Evolutionary conservation across 2,329 filamentous ascomycete genomes (phyloP).

Genomic region (Talaromyces sp.): DNA sequence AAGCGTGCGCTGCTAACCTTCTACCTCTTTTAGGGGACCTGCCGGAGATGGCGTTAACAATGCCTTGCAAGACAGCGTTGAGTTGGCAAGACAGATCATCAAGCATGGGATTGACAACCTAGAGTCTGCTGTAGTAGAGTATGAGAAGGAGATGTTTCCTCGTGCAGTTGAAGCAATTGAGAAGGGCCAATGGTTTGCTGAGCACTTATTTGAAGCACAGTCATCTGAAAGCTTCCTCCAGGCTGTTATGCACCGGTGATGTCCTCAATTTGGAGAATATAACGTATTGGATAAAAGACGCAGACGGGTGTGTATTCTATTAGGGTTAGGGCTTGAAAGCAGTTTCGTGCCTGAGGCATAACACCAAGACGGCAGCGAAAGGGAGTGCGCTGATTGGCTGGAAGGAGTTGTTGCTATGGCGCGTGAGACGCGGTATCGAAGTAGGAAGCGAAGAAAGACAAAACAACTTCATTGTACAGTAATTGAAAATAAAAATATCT

Average conservation of each 20-base stretch:
- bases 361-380: not conserved
- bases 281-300: too few species aligned
- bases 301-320: too few species aligned
- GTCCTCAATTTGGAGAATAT: too few species aligned
- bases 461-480: not conserved
- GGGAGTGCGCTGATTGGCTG: conserved; percentile 1
- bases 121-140: conserved; percentile 20
- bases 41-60: conserved; percentile 28
- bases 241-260: not conserved
- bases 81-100: conserved; percentile 18
- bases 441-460: not conserved
- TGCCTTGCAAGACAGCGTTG: conserved; percentile 26
- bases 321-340: not conserved
- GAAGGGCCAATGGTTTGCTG: conserved; percentile 11
- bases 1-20: not conserved
- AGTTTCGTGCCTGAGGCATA: conserved; percentile 2
- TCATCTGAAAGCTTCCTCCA: conserved; percentile 9
- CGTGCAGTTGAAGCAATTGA: conserved; percentile 16
- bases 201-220: conserved; percentile 11
- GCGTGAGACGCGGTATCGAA: conserved; percentile 11
- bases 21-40: not conserved
- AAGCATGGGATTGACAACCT: conserved; percentile 12
- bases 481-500: not conserved
- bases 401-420: conserved; percentile 3
- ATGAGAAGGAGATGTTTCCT: conserved; percentile 24